These are phyloP conservation scores for Biancaea sappan DNA, from an alignment of 306 rosid genomes.

Conservation along the genomic window DNA sequence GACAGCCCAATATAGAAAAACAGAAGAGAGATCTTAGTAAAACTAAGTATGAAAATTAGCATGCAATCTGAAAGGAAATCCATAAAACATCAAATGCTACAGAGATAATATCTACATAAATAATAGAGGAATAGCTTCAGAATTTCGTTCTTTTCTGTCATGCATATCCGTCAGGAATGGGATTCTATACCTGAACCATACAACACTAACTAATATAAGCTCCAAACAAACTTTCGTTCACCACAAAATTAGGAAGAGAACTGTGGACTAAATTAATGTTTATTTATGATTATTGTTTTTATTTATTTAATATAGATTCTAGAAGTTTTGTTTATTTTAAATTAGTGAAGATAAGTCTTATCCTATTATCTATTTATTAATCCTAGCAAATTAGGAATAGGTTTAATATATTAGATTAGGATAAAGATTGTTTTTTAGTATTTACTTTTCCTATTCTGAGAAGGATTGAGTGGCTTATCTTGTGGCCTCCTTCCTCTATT, in stretches of 20 bases:
- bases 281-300: too few species aligned
- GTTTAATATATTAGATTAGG: too few species aligned
- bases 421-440: too few species aligned
- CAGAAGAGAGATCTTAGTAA: constrained; percentile 1
- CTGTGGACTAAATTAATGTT: too few species aligned
- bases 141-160: background rate
- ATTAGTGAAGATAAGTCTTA: too few species aligned
- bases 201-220: constrained; percentile 37
- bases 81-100: constrained; percentile 6
- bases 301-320: too few species aligned
- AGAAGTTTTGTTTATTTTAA: too few species aligned
- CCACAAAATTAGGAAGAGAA: constrained; percentile 19
- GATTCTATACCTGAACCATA: constrained; percentile 38
- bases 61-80: background rate
- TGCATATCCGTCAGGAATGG: constrained; percentile 16
- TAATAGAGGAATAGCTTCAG: background rate
- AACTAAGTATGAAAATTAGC: constrained; percentile 25
- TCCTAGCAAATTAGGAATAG: too few species aligned
- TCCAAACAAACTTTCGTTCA: constrained; percentile 33
- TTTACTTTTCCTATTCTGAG: too few species aligned
- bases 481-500: too few species aligned
- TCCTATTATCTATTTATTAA: too few species aligned
- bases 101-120: background rate
- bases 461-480: too few species aligned
- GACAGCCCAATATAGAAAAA: constrained; percentile 3